A percentile compares a stretch with the other conserved stretches of the same genome.
Evolutionary conservation across 2,329 filamentous ascomycete species (phyloP).

Genomic region (Dichotomopilus funicola): DNA sequence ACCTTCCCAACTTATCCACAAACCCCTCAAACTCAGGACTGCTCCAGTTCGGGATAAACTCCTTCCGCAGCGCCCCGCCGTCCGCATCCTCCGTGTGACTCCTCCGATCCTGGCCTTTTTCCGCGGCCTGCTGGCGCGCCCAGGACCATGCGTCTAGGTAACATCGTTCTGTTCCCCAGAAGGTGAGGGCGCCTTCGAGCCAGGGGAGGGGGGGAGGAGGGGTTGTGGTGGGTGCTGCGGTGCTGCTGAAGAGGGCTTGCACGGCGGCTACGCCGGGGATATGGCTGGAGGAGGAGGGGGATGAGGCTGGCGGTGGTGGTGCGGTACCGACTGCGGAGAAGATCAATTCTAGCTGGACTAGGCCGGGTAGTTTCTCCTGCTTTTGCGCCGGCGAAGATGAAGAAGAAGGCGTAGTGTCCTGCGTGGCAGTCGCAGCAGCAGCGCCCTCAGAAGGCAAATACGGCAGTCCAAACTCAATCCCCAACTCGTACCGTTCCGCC

Average conservation of each 20-base stretch:
- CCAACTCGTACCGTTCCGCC: constrained; percentile 52
- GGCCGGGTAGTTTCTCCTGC: constrained; percentile 31
- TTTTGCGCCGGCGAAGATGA: not conserved
- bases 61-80: constrained; percentile 55
- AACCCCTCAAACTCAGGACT: constrained; percentile 53
- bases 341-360: constrained; percentile 33
- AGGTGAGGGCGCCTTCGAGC: constrained; percentile 63
- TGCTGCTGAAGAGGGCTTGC: not conserved
- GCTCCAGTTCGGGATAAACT: constrained; percentile 66
- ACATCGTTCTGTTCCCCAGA: constrained; percentile 68
- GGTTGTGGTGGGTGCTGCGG: not conserved
- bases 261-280: not conserved
- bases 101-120: not conserved
- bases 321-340: not conserved
- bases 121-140: constrained; percentile 36
- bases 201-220: constrained; percentile 34
- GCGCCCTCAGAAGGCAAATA: not conserved
- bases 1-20: constrained; percentile 46
- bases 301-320: not conserved
- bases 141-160: constrained; percentile 56
- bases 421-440: not conserved
- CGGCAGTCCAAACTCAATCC: constrained; percentile 33
- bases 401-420: not conserved
- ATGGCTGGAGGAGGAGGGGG: not conserved
- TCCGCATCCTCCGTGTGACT: constrained; percentile 45